Percentiles rank a stretch among this genome's conserved stretches.
These are phyloP conservation scores for Nidularia pulvinata DNA, from an alignment of 768 basidiomycete genomes.

Conservation along the genomic window DNA sequence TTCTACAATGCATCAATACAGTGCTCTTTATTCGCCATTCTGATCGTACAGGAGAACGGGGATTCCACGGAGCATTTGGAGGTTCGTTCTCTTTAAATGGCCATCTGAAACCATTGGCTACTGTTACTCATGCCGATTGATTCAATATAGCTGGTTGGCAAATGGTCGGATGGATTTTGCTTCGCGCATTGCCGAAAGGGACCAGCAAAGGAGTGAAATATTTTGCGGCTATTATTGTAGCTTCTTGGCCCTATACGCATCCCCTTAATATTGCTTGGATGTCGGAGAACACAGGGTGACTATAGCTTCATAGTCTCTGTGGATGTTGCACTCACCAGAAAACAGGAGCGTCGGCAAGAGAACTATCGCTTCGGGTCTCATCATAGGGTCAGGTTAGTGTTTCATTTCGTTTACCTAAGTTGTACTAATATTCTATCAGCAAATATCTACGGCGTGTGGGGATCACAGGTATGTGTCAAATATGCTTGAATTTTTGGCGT, in stretches of 20 bases:
- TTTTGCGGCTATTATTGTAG: slow-evolving; percentile 28
- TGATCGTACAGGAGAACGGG: slow-evolving; percentile 27
- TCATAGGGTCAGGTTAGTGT: slow-evolving; percentile 28
- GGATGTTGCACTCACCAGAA: not conserved
- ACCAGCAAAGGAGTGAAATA: slow-evolving; percentile 28
- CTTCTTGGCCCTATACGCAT: slow-evolving; percentile 35
- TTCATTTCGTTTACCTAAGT: slow-evolving; percentile 1
- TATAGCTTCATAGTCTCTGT: not conserved
- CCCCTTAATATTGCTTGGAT: slow-evolving; percentile 38
- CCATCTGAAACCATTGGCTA: no score
- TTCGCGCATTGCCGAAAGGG: slow-evolving; percentile 22
- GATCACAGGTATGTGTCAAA: slow-evolving; percentile 17
- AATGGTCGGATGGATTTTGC: slow-evolving; percentile 30
- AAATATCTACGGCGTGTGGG: slow-evolving; percentile 28
- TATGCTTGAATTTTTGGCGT: not conserved
- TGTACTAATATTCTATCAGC: slow-evolving; percentile 3
- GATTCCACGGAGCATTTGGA: slow-evolving; percentile 31
- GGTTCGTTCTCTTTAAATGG: slow-evolving; percentile 9
- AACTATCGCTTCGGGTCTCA: slow-evolving; percentile 29
- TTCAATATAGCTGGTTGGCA: slow-evolving; percentile 29
- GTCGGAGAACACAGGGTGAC: slow-evolving; percentile 33
- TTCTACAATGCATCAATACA: slow-evolving; percentile 29
- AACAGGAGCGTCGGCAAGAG: slow-evolving; percentile 27
- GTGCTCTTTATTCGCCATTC: slow-evolving; percentile 27
- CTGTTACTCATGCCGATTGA: no score